phyloP scores from a whole-genome alignment of 2,329 filamentous ascomycete species.

The Lecanoromycetidae sp. region DNA sequence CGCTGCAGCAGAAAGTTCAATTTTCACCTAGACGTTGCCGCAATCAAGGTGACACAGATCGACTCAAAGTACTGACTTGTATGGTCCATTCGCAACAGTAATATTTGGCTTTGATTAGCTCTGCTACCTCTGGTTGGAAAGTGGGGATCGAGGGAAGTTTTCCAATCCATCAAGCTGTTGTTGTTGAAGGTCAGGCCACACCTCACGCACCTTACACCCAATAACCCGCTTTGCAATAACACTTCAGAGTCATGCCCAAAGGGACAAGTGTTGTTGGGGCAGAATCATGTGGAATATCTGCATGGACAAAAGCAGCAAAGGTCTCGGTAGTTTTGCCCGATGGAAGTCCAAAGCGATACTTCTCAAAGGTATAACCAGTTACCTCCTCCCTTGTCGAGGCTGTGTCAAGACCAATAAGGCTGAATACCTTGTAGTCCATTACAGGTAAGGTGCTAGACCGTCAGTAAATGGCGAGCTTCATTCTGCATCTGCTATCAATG shows the following conservation, averaged over 20 bases:
- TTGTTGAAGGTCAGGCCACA: conserved; percentile 11
- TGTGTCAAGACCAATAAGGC: conserved; percentile 9
- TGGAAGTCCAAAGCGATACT: conserved; percentile 20
- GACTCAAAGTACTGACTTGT: too few species aligned
- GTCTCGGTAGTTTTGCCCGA: conserved; percentile 18
- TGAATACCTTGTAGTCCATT: conserved; percentile 7
- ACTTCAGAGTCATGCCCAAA: conserved; percentile 18
- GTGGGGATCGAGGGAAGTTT: conserved; percentile 14
- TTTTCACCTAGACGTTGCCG: too few species aligned
- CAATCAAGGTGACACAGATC: too few species aligned
- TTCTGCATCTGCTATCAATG: conserved; percentile 24
- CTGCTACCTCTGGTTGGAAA: too few species aligned
- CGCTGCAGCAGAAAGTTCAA: too few species aligned
- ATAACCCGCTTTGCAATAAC: not conserved
- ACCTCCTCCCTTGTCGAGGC: not conserved
- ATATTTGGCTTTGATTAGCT: too few species aligned
- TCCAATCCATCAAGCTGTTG: conserved; percentile 15
- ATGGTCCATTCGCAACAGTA: too few species aligned
- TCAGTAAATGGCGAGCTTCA: conserved; percentile 26
- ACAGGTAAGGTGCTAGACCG: conserved; percentile 14
- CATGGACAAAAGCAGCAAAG: conserved; percentile 24
- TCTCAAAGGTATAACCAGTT: conserved; percentile 20
- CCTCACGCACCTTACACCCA: not conserved
- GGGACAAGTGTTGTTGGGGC: conserved; percentile 21
- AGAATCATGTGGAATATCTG: conserved; percentile 21